Conservation (phyloP, 805 yeast species). For the Babjeviella inositovora region DNA sequence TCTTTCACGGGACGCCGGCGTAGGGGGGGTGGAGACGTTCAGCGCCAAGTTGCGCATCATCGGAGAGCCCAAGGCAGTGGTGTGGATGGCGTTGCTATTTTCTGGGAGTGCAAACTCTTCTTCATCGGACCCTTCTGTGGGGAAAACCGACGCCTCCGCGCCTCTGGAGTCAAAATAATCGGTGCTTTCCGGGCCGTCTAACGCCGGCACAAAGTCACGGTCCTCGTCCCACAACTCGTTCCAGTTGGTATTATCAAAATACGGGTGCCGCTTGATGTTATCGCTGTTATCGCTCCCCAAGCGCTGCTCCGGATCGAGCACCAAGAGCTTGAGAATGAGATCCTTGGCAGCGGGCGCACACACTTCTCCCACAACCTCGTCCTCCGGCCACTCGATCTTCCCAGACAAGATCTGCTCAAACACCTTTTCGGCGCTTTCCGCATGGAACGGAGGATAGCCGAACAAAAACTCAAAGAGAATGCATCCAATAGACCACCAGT, state of each 20-base stretch:
- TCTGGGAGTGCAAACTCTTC: constrained; percentile 12
- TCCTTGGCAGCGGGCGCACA: constrained; percentile 62
- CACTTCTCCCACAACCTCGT: constrained; percentile 29
- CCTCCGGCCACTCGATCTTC: constrained; percentile 71
- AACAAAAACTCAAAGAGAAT: constrained; percentile 81
- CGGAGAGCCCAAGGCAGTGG: constrained; percentile 6
- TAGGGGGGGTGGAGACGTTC: no score
- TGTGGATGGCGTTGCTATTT: constrained; percentile 3
- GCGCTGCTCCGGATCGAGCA: constrained; percentile 46
- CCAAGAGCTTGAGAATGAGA: constrained; percentile 46
- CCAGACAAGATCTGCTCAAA: constrained; percentile 69
- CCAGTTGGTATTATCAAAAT: constrained; percentile 67
- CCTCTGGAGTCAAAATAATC: constrained; percentile 89
- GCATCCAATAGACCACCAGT: constrained; percentile 99
- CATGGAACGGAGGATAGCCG: constrained; percentile 94
- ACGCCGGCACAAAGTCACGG: constrained; percentile 71
- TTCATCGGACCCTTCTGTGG: constrained; percentile 22
- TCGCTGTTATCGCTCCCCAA: constrained; percentile 67
- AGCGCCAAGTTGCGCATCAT: constrained; percentile 2
- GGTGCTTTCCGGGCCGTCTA: constrained; percentile 72
- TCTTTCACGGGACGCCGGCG: no score
- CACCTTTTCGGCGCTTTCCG: constrained; percentile 59
- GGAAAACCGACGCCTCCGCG: constrained; percentile 54
- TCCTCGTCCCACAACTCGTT: constrained; percentile 46
- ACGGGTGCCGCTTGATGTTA: constrained; percentile 70